Conservation (phyloP, 306 rosid genomes). For the Lotus japonicus region DNA sequence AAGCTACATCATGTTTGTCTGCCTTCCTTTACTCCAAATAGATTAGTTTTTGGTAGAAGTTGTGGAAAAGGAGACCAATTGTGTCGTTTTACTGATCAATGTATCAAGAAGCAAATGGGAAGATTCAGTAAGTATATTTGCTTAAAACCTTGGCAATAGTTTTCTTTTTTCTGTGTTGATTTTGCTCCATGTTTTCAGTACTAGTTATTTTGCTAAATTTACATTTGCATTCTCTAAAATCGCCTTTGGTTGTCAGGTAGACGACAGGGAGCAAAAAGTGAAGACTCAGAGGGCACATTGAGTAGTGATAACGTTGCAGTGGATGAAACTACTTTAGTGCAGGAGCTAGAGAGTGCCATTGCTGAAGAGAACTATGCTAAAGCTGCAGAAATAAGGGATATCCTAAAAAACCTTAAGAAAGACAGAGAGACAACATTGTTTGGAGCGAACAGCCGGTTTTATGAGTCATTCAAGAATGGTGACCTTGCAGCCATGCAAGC, state of each 20-base stretch:
- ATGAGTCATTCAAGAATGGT: constrained; percentile 60
- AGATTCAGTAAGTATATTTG: constrained; percentile 42
- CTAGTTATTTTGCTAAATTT: neutral
- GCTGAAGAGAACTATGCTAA: constrained; percentile 73
- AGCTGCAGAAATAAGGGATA: constrained; percentile 83
- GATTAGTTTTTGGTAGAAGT: constrained; percentile 20
- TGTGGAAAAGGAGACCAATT: constrained; percentile 20
- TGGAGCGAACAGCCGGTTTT: constrained; percentile 63
- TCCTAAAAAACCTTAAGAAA: constrained; percentile 54
- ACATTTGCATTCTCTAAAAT: constrained; percentile 19
- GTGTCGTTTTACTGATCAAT: constrained; percentile 19
- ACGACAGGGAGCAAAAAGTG: constrained; percentile 42
- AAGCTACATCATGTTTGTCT: constrained; percentile 24
- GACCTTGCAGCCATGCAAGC: constrained; percentile 84
- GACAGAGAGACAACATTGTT: constrained; percentile 46
- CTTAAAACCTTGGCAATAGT: neutral
- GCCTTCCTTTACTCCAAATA: constrained; percentile 20
- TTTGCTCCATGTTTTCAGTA: neutral
- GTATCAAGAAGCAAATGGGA: constrained; percentile 26
- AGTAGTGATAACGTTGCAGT: constrained; percentile 41
- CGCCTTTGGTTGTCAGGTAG: constrained; percentile 25
- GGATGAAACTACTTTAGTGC: constrained; percentile 57
- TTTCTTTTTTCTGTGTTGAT: neutral
- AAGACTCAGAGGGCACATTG: constrained; percentile 44
- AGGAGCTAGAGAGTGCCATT: constrained; percentile 62